A percentile compares a stretch with the other conserved stretches of the same genome.
phyloP scores from a whole-genome alignment of 2,329 filamentous ascomycete species.

The Plectosphaerella cucumerina region DNA sequence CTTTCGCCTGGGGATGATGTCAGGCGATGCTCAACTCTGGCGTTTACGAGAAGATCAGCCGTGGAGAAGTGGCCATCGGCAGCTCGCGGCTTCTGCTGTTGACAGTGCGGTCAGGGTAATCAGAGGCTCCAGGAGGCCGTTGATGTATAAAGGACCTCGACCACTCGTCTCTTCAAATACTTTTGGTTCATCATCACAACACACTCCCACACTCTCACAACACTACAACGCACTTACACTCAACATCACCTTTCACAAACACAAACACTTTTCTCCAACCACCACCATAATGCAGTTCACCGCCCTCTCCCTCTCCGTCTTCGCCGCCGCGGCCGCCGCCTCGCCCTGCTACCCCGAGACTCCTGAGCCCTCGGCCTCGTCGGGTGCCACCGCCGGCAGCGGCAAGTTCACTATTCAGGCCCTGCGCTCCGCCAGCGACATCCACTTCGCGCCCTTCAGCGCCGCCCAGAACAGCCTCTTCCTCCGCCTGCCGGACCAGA shows the following conservation, averaged over 20 bases:
- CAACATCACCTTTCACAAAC: no score
- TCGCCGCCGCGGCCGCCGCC: slow-evolving; percentile 18
- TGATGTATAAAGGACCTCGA: no score
- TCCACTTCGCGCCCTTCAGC: slow-evolving; percentile 42
- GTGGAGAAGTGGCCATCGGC: no score
- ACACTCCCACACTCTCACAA: no score
- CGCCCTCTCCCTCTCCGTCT: slow-evolving; percentile 20
- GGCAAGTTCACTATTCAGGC: slow-evolving; percentile 42
- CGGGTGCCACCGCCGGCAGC: not conserved
- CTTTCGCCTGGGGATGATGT: not conserved
- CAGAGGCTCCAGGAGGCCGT: no score
- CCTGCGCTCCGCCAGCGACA: slow-evolving; percentile 41
- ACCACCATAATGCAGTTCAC: slow-evolving; percentile 13
- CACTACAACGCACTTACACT: no score
- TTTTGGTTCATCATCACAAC: no score
- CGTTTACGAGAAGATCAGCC: no score
- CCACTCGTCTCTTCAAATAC: no score
- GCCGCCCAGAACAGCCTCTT: slow-evolving; percentile 40
- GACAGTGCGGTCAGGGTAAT: slow-evolving; percentile 1
- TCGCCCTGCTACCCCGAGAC: slow-evolving; percentile 3
- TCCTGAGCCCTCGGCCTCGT: not conserved
- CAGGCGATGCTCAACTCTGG: not conserved
- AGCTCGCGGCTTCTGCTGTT: no score
- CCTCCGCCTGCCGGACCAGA: slow-evolving; percentile 37
- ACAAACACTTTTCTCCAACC: not conserved